Base-by-base conservation (phyloP, 2,329 filamentous ascomycete genomes). In the Diaporthe citriasiana region DNA sequence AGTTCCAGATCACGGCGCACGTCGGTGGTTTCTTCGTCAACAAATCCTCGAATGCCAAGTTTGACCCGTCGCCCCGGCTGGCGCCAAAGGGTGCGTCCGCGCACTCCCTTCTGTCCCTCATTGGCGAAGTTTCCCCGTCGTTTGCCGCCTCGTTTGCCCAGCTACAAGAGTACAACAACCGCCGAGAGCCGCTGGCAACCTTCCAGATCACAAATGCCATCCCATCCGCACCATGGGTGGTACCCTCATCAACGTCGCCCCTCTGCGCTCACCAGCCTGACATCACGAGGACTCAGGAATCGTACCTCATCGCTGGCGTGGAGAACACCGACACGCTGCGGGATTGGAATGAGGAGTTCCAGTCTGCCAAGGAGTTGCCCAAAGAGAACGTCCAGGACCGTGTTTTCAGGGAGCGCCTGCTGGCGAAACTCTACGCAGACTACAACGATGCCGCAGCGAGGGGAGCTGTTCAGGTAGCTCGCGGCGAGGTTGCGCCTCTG, bases 331-430 rank as follows among this genome's bases (percentile, higher is more conserved):
- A 99, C 81, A 98, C 95, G 6, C 87, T 99, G 76, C 92, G 97
- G 74, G 97, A 99, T 83, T 99, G 97, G 96, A 99, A 99, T 79
- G 97, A 99, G 83, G 97, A 99, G 82, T 97, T 99, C 81, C 97
- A 99, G 83, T 98, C 96, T 2, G 98, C 97, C 15, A 93, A 95
- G 79, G 97, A 99, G 83, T 89, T 99, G 76, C 95, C 96, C 45
- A 96, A 95, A 81, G 96, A 98, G 77, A 95, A 92, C 10, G 94
- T 99, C 15, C 96, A 98, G 83, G 97, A 99, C 81, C 92, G 96
- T 71, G 95, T 99, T 25, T 98, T 98, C 89, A 91, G 97, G 40
- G 97, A 99, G 84, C 92, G 97, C 42, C 88, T 99, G 72, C 93
- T 97, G 10, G 97, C 95, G 22, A 99, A 99, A 86, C 90, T 99